Conservation (phyloP, 75 land plant species). For the Picea glauca region DNA sequence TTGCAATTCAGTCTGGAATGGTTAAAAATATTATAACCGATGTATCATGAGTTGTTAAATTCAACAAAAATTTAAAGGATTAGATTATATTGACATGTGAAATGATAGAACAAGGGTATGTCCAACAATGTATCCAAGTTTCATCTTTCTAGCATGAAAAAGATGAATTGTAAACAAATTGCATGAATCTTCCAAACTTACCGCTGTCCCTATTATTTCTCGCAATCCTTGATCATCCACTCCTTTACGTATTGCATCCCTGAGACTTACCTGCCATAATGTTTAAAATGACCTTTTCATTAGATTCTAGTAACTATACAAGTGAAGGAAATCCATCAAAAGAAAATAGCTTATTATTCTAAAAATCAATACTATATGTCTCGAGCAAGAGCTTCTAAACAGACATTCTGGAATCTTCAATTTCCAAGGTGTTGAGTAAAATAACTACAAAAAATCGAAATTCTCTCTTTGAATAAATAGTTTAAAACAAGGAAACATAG, state of each 20-base stretch:
- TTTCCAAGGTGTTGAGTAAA: not conserved
- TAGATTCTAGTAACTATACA: not conserved
- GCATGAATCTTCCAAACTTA: conserved; percentile 22
- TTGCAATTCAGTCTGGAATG: no score
- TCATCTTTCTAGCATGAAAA: not conserved
- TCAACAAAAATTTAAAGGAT: no score
- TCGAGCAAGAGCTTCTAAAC: not conserved
- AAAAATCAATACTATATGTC: not conserved
- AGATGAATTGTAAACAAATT: not conserved
- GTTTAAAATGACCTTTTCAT: not conserved
- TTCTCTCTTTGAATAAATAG: not conserved
- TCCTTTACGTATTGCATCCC: conserved; percentile 87
- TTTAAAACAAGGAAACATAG: not conserved
- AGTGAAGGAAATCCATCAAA: not conserved
- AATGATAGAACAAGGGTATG: no score
- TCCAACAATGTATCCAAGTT: not conserved
- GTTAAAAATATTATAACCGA: no score
- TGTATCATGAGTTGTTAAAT: no score
- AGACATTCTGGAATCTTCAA: not conserved
- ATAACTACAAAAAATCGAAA: not conserved
- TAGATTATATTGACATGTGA: no score
- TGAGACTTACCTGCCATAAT: conserved; percentile 76
- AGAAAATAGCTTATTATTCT: no score
- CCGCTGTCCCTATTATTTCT: conserved; percentile 86
- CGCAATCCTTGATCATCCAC: conserved; percentile 63